Evolutionary conservation across 2,329 filamentous ascomycete genomes (phyloP).

Genomic region (Penicillium crustosum): DNA sequence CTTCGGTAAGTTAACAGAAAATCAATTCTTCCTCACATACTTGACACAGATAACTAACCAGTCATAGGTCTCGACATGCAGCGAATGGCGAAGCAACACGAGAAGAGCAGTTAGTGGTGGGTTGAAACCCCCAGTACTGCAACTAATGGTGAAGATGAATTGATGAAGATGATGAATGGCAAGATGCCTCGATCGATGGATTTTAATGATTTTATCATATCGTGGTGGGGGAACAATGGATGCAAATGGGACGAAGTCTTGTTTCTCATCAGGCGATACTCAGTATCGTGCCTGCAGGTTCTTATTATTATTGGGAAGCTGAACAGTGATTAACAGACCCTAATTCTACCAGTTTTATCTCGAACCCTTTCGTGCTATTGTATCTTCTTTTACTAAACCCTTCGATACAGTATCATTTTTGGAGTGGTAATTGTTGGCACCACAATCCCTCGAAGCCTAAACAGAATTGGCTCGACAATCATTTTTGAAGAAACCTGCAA

Average conservation of each 20-base stretch:
- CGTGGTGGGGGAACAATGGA: neutral
- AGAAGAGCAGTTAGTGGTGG: conserved; percentile 70
- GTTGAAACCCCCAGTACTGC: neutral
- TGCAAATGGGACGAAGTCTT: neutral
- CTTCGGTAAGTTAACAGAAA: conserved; percentile 65
- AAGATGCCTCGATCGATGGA: neutral
- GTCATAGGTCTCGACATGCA: conserved; percentile 76
- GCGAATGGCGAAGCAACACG: conserved; percentile 87
- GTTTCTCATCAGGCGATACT: neutral
- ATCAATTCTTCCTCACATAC: neutral
- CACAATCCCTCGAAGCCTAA: neutral
- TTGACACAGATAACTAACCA: conserved; percentile 48
- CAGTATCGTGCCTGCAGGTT: neutral
- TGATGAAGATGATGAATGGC: neutral
- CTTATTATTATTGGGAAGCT: conserved; percentile 3
- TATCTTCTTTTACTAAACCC: neutral
- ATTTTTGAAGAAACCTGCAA: too few species aligned
- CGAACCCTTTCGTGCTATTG: neutral
- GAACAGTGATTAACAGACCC: neutral
- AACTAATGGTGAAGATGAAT: neutral
- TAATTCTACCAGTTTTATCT: neutral
- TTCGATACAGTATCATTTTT: neutral
- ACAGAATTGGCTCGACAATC: too few species aligned
- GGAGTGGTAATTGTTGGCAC: neutral
- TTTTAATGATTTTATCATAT: neutral